phyloP scores from a whole-genome alignment of 139 green algal species.

The Chlamydomonas schloesseri region DNA sequence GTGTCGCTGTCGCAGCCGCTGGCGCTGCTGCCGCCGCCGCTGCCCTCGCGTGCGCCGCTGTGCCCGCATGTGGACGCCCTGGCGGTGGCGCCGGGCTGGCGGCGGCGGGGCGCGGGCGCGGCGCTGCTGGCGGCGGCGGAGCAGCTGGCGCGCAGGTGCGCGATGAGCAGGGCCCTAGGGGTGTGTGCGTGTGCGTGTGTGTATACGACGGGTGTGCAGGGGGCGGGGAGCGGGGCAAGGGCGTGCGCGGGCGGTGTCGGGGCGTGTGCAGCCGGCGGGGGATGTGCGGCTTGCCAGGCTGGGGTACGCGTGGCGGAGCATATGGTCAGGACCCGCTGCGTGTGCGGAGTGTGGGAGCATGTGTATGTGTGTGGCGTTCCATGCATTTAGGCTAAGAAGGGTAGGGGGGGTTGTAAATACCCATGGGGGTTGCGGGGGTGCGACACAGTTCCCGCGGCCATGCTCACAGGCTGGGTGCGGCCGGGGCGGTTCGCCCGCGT shows the following conservation, averaged over 20 bases:
- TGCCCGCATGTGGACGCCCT: conserved; percentile 39
- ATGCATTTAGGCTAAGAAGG: too few relatives aligned
- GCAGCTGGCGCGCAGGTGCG: conserved; percentile 19
- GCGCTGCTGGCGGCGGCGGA: conserved; percentile 41
- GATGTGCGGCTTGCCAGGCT: not conserved
- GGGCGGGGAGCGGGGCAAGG: not conserved
- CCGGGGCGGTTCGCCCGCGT: too few relatives aligned
- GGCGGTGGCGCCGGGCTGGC: not conserved
- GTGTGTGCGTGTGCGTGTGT: not conserved
- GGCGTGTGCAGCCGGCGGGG: not conserved
- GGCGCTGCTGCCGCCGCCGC: conserved; percentile 43
- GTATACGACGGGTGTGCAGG: not conserved
- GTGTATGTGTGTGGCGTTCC: too few relatives aligned
- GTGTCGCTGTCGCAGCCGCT: conserved; percentile 48
- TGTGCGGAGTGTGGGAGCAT: too few relatives aligned
- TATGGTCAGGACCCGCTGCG: not conserved
- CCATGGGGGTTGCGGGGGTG: too few relatives aligned
- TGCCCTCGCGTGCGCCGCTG: conserved; percentile 12
- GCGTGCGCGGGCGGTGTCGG: not conserved
- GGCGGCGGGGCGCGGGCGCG: conserved; percentile 29
- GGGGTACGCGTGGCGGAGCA: not conserved
- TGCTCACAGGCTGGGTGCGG: too few relatives aligned
- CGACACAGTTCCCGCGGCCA: too few relatives aligned
- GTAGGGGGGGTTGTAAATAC: too few relatives aligned
- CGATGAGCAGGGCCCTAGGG: too few relatives aligned